phyloP scores from a whole-genome alignment of 306 rosid genomes.

The Mucuna pruriens region DNA sequence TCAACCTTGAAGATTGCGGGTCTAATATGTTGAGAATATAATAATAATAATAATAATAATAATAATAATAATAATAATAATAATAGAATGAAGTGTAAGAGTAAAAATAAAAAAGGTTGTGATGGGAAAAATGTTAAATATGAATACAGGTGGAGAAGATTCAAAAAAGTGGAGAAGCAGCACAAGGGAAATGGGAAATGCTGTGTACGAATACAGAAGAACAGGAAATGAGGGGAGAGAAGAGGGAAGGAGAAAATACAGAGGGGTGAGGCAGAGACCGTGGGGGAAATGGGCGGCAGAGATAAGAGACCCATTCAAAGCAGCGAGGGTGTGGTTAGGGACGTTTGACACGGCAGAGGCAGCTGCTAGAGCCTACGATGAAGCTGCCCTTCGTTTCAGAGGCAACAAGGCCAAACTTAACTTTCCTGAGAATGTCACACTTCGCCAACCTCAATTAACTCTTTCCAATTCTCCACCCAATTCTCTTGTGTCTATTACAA shows the following conservation, averaged over 20 bases:
- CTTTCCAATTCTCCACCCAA: constrained; percentile 20
- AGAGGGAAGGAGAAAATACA: constrained; percentile 54
- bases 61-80: too few relatives aligned
- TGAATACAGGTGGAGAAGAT: constrained; percentile 30
- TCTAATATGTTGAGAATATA: too few relatives aligned
- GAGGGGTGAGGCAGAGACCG: constrained; percentile 79
- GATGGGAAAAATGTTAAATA: too few relatives aligned
- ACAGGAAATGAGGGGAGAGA: constrained; percentile 16
- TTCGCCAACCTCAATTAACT: constrained; percentile 41
- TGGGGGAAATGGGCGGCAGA: constrained; percentile 88
- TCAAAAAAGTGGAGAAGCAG: constrained; percentile 13
- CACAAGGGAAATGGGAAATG: constrained; percentile 24
- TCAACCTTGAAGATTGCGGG: too few relatives aligned
- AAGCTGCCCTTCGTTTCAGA: constrained; percentile 69
- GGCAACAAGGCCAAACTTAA: constrained; percentile 79
- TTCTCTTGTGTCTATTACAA: constrained; percentile 49
- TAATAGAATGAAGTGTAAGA: too few relatives aligned
- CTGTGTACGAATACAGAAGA: constrained; percentile 54
- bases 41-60: too few relatives aligned
- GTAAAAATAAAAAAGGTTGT: too few relatives aligned
- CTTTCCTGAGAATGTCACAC: constrained; percentile 66
- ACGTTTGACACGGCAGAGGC: constrained; percentile 69
- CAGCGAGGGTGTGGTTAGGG: constrained; percentile 73
- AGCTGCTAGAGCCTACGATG: constrained; percentile 68
- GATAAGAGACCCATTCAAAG: constrained; percentile 71